Base-by-base conservation (phyloP, 768 basidiomycete genomes). In the Pleurotus eryngii region DNA sequence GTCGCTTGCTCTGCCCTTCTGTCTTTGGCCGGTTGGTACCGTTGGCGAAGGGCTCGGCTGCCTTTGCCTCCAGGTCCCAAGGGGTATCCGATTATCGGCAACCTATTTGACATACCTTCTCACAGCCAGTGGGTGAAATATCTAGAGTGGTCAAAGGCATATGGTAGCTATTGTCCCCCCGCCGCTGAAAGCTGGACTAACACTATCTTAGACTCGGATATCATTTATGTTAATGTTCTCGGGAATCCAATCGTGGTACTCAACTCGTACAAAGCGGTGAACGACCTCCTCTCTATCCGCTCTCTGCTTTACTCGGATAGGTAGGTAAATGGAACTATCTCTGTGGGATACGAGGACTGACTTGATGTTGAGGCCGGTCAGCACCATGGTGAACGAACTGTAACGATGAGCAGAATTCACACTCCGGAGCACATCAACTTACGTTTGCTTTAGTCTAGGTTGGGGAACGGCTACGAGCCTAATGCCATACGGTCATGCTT, bases 301-400 rank as follows among this genome's bases (percentile, higher is more conserved):
- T 74, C 75, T 0, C 45, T 70, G 4, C 73, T 72, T n/a, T 80
- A 79, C 61, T 78, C 76, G 0, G 72, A 72, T 58, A 65, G 78
- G 68, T 67, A 47, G 14, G 57, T 22, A n/a, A 8, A 8, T 3
- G 14, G 18, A 17, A n/a, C n/a, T 17, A 22, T 17, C 15, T 35
- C 9, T 17, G 17, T 27, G 46, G 18, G 38, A 15, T 4, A 15
- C 46, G n/a, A 17, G 8, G 26, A 48, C 27, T 48, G 3, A 8
- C 11, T 9, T 6, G 22, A 15, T 20, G 9, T 48, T 27, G n/a
- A 74, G 72, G 26, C 68, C 70, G 6, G 60, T 62, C 46, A 61
- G 68, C 27, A 45, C 64, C 9, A 68, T 75, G 66, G 55, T 70
- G 0, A 67, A 67, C 47, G 66, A 69, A 15, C 22, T 70, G 66